A percentile compares a stretch with the other conserved stretches of the same genome.
These are phyloP conservation scores for Zangia roseola DNA, from an alignment of 768 basidiomycete species.

Conservation along the genomic window DNA sequence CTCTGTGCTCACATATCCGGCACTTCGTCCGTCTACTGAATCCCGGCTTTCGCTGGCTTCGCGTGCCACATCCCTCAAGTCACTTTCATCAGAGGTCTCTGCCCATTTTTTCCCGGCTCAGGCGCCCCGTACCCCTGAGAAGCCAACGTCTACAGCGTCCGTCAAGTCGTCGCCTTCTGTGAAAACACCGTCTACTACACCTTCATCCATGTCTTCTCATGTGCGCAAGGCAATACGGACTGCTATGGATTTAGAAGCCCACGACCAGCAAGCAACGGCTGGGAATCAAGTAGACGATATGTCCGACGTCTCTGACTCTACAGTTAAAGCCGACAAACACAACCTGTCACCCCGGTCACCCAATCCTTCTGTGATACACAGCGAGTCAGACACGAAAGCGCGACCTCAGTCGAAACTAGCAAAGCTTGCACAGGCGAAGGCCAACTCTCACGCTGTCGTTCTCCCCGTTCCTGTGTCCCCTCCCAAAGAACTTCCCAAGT, in stretches of 20 bases:
- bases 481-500: conserved; percentile 38
- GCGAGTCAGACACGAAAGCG: conserved; percentile 20
- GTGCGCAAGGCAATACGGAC: conserved; percentile 65
- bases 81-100: conserved; percentile 18
- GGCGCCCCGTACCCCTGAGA: conserved; percentile 26
- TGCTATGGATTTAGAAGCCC: conserved; percentile 62
- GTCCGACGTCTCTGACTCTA: conserved; percentile 23
- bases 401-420: conserved; percentile 71
- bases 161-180: conserved; percentile 27
- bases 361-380: conserved; percentile 12
- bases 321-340: conserved; percentile 20
- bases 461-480: conserved; percentile 30
- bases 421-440: conserved; percentile 65
- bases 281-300: conserved; percentile 9
- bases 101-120: conserved; percentile 14
- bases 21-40: conserved; percentile 62
- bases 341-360: conserved; percentile 23
- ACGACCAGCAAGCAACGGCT: conserved; percentile 35
- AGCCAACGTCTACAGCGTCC: conserved; percentile 13
- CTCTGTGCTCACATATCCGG: conserved; percentile 72
- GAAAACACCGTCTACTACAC: conserved; percentile 29
- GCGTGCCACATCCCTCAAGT: conserved; percentile 17
- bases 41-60: conserved; percentile 42
- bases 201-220: conserved; percentile 56
- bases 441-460: conserved; percentile 17